These are phyloP conservation scores for Actinomortierella wolfii DNA, from an alignment of 371 early-diverging fungal genomes.

Conservation along the genomic window DNA sequence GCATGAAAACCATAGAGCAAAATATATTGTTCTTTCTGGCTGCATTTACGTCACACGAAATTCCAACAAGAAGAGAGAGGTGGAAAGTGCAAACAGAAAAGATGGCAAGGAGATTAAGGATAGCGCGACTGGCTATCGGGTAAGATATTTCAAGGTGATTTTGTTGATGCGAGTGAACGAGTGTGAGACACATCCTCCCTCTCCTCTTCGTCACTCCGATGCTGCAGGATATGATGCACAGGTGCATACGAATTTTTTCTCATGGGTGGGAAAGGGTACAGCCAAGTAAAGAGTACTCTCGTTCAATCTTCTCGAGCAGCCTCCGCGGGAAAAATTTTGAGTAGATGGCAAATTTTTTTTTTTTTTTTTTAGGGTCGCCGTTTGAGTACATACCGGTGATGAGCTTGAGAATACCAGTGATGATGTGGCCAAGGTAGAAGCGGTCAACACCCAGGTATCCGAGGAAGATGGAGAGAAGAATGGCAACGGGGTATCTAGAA, in stretches of 20 bases:
- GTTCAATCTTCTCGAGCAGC: no score
- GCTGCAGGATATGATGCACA: background rate
- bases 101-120: no score
- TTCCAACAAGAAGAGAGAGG: no score
- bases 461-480: conserved; percentile 31
- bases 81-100: no score
- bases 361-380: background rate
- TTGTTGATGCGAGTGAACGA: no score
- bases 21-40: no score
- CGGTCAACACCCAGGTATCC: conserved; percentile 56
- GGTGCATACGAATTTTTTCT: conserved; percentile 1
- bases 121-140: no score
- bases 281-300: no score
- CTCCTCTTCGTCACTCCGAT: no score
- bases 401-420: conserved; percentile 50
- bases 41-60: no score
- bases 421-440: conserved; percentile 65
- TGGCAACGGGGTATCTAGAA: conserved; percentile 20
- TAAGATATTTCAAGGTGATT: background rate
- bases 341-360: background rate
- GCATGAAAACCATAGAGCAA: no score
- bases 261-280: background rate
- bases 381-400: conserved; percentile 32
- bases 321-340: background rate
- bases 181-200: no score